These are phyloP conservation scores for Quercus engelmannii DNA, from an alignment of 306 rosid genomes.

Conservation along the genomic window DNA sequence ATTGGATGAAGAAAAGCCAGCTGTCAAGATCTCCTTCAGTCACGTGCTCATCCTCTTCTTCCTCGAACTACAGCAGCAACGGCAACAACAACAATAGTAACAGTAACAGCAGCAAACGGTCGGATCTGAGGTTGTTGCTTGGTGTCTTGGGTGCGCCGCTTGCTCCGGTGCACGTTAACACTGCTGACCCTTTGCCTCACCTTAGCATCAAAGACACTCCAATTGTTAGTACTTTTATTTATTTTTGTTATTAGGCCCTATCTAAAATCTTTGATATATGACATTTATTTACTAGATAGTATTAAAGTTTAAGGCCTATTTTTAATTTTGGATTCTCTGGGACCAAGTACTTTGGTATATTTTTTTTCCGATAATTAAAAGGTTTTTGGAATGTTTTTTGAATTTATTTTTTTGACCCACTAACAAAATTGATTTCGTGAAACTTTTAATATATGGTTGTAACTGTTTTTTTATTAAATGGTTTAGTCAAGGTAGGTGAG, in stretches of 20 bases:
- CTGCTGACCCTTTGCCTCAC: slow-evolving; percentile 79
- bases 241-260: no score
- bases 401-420: no score
- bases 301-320: no score
- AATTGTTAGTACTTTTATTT: slow-evolving; percentile 55
- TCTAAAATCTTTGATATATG: no score
- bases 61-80: slow-evolving; percentile 13
- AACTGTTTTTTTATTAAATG: not conserved
- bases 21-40: slow-evolving; percentile 75
- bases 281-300: not conserved
- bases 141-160: slow-evolving; percentile 97
- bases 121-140: slow-evolving; percentile 92
- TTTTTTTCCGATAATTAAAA: no score
- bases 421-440: no score
- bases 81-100: no score
- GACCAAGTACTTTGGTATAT: no score
- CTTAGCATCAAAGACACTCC: slow-evolving; percentile 96
- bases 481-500: slow-evolving; percentile 1
- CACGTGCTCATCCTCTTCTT: slow-evolving; percentile 42
- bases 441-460: not conserved
- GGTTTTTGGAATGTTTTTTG: no score
- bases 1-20: slow-evolving; percentile 92
- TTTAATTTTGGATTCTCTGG: no score
- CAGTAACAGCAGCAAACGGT: slow-evolving; percentile 33
- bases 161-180: slow-evolving; percentile 87